phyloP scores from a whole-genome alignment of 2,329 filamentous ascomycete genomes.

The Calonectria honghensis region DNA sequence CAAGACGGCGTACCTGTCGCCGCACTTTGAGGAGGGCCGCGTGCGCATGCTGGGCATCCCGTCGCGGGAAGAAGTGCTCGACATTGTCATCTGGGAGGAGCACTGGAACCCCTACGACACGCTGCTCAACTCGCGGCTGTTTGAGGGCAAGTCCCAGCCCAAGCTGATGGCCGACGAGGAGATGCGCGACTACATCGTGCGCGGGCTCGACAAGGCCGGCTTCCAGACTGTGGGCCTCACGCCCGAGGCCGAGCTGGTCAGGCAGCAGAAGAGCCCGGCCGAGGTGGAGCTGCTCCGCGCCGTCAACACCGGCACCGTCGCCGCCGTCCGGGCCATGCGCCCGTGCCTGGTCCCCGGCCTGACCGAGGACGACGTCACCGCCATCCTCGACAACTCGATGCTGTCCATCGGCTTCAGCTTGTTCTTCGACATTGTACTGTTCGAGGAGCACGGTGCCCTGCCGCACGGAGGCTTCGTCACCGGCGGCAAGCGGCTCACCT shows the following conservation, averaged over 20 bases:
- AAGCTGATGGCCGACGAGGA: slow-evolving; percentile 80
- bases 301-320: slow-evolving; percentile 79
- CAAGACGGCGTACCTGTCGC: slow-evolving; percentile 75
- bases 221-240: slow-evolving; percentile 74
- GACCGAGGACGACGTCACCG: slow-evolving; percentile 74
- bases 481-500: slow-evolving; percentile 69
- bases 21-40: slow-evolving; percentile 76
- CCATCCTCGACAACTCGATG: slow-evolving; percentile 73
- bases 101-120: slow-evolving; percentile 79
- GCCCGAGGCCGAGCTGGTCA: slow-evolving; percentile 73
- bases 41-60: slow-evolving; percentile 77
- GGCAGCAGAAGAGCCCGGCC: slow-evolving; percentile 73
- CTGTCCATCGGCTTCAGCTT: slow-evolving; percentile 71
- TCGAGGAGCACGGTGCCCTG: slow-evolving; percentile 73
- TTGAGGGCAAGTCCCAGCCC: slow-evolving; percentile 52
- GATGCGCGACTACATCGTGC: slow-evolving; percentile 77
- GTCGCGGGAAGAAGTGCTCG: slow-evolving; percentile 67
- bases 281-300: slow-evolving; percentile 76
- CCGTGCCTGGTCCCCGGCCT: slow-evolving; percentile 73
- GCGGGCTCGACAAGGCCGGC: slow-evolving; percentile 71
- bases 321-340: slow-evolving; percentile 75
- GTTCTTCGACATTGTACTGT: slow-evolving; percentile 80
- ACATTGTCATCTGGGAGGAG: slow-evolving; percentile 77
- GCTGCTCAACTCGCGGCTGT: slow-evolving; percentile 66
- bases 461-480: slow-evolving; percentile 73